Evolutionary conservation across 305 asterid species (phyloP).

Genomic region (Fraxinus paxiana): DNA sequence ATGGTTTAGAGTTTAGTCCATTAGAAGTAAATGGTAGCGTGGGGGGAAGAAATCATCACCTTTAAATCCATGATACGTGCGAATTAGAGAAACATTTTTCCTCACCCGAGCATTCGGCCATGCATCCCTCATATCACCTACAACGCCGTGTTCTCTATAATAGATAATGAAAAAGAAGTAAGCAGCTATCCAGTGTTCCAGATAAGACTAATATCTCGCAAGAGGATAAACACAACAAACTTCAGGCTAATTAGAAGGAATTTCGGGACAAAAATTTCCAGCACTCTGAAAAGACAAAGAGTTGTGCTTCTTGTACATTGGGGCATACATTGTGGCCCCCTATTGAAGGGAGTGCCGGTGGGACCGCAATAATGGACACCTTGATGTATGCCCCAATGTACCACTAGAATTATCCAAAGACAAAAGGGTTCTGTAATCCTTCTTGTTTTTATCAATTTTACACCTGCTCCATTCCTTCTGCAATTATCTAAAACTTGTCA

Average conservation of each 20-base stretch:
- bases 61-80: slow-evolving; percentile 91
- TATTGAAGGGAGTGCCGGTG: too few species aligned
- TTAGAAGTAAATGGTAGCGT: background rate
- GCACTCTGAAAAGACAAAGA: background rate
- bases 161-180: slow-evolving; percentile 5
- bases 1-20: background rate
- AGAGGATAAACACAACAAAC: background rate
- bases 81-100: slow-evolving; percentile 73
- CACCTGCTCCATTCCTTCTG: background rate
- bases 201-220: background rate
- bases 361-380: too few species aligned
- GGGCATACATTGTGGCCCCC: too few species aligned
- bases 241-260: background rate
- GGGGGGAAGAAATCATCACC: slow-evolving; percentile 33
- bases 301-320: too few species aligned
- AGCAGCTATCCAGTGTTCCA: slow-evolving; percentile 9
- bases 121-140: slow-evolving; percentile 95
- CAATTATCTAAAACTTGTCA: background rate
- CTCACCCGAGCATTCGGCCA: slow-evolving; percentile 96
- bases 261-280: background rate
- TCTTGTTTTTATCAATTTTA: background rate
- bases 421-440: background rate
- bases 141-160: slow-evolving; percentile 85
- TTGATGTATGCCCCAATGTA: too few species aligned
- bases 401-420: too few species aligned